Evolutionary conservation across 2,329 filamentous ascomycete species (phyloP).

Genomic region (Tetracladium maxilliforme): DNA sequence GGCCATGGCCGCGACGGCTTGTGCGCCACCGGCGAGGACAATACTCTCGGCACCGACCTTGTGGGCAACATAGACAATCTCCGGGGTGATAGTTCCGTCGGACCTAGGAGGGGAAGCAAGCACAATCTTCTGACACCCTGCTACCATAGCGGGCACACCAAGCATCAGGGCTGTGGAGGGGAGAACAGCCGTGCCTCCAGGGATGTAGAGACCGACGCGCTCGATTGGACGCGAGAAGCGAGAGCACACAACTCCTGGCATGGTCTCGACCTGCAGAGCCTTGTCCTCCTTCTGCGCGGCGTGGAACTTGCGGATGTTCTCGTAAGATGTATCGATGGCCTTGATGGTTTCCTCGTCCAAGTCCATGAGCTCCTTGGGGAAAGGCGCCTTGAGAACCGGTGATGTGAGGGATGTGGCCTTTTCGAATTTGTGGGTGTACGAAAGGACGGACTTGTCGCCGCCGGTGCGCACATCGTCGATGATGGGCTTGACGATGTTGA

Average conservation of each 20-base stretch:
- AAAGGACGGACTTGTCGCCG: conserved; percentile 77
- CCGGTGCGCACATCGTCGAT: conserved; percentile 72
- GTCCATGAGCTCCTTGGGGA: conserved; percentile 73
- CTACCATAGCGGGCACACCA: conserved; percentile 93
- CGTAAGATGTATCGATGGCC: conserved; percentile 87
- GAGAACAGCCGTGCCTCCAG: conserved; percentile 91
- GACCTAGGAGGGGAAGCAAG: conserved; percentile 80
- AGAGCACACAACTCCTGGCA: conserved; percentile 92
- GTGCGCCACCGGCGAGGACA: conserved; percentile 86
- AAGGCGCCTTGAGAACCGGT: conserved; percentile 80
- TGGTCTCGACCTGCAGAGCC: conserved; percentile 78
- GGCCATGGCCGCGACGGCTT: conserved; percentile 91
- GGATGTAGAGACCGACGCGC: conserved; percentile 89
- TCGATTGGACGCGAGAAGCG: conserved; percentile 89
- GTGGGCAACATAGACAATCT: conserved; percentile 95
- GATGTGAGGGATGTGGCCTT: conserved; percentile 84
- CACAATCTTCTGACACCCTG: conserved; percentile 89
- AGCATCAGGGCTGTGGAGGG: conserved; percentile 96
- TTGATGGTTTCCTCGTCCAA: conserved; percentile 69
- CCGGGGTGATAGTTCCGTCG: conserved; percentile 83
- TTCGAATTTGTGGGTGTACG: conserved; percentile 96
- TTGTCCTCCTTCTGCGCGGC: conserved; percentile 77
- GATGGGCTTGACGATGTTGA: conserved; percentile 82
- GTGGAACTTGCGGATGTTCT: conserved; percentile 93
- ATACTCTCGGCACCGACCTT: conserved; percentile 94